These are phyloP conservation scores for Globisporangium viniferum DNA, from an alignment of 352 stramenopile species.

Conservation along the genomic window DNA sequence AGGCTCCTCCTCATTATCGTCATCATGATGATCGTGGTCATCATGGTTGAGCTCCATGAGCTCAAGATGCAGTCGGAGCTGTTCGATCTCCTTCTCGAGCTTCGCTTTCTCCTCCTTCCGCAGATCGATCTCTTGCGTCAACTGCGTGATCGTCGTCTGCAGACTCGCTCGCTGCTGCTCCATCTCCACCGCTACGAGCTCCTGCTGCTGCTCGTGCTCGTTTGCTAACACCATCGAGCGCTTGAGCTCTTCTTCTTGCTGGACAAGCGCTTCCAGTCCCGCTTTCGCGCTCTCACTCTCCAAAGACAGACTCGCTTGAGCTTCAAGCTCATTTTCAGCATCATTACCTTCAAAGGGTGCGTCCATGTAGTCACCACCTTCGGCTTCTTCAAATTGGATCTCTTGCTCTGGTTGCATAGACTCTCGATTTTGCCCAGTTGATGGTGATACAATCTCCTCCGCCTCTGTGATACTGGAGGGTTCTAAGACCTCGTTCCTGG, in stretches of 20 bases:
- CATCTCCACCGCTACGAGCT: conserved; percentile 13
- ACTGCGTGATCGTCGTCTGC: conserved; percentile 21
- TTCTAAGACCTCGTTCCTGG: neutral
- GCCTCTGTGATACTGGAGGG: neutral
- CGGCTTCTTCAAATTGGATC: neutral
- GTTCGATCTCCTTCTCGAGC: conserved; percentile 64
- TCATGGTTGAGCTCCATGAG: conserved; percentile 33
- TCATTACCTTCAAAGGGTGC: no score
- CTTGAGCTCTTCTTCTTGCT: neutral
- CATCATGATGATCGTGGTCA: neutral
- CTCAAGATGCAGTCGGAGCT: conserved; percentile 54
- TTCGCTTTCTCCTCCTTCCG: conserved; percentile 37
- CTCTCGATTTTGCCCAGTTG: neutral
- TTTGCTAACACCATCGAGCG: neutral
- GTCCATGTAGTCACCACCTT: neutral
- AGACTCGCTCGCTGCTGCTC: conserved; percentile 20
- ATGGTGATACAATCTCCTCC: no score
- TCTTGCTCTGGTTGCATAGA: neutral
- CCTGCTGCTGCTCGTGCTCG: conserved; percentile 16
- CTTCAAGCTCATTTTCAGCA: neutral
- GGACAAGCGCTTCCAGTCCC: neutral
- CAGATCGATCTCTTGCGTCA: conserved; percentile 37
- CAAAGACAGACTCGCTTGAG: neutral
- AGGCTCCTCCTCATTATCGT: conserved; percentile 10
- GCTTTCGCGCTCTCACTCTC: neutral